Conservation (phyloP, 2,329 filamentous ascomycete species). For the Pyrenophora graminea region DNA sequence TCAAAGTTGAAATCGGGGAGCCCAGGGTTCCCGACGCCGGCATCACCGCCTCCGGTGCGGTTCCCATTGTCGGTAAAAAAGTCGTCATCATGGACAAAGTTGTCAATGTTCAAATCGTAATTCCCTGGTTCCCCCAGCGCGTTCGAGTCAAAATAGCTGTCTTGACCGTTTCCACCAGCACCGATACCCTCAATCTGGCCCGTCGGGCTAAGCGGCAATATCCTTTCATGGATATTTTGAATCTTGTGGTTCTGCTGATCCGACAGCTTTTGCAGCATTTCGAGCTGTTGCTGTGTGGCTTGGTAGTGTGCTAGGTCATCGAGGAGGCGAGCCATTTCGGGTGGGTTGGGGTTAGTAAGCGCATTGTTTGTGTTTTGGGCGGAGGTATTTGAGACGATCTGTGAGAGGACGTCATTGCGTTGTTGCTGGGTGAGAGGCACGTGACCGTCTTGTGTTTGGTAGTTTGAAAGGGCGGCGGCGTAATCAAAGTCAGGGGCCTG, state of each 20-base stretch:
- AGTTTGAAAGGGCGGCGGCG: constrained; percentile 52
- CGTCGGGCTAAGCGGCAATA: constrained; percentile 79
- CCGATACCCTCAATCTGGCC: constrained; percentile 74
- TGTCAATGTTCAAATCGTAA: constrained; percentile 59
- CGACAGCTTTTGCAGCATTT: constrained; percentile 77
- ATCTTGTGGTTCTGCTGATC: constrained; percentile 78
- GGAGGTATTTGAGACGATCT: constrained; percentile 54
- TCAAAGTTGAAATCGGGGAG: constrained; percentile 12
- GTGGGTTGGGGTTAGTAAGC: constrained; percentile 59
- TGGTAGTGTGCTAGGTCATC: constrained; percentile 65
- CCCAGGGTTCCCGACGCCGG: neutral
- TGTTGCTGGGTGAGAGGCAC: constrained; percentile 54
- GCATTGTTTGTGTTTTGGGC: constrained; percentile 57
- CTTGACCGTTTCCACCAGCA: constrained; percentile 11
- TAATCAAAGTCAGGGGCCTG: constrained; percentile 51
- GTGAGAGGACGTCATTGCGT: constrained; percentile 52
- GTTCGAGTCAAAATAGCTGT: constrained; percentile 42
- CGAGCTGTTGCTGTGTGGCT: constrained; percentile 74
- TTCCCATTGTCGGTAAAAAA: constrained; percentile 50
- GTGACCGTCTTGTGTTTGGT: constrained; percentile 52
- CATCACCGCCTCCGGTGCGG: constrained; percentile 3
- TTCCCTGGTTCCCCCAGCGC: constrained; percentile 45
- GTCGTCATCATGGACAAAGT: constrained; percentile 61
- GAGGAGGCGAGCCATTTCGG: constrained; percentile 61
- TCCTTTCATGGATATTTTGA: constrained; percentile 70